Evolutionary conservation across 129 eudicot species (phyloP).

Genomic region (Tanacetum coccineum): DNA sequence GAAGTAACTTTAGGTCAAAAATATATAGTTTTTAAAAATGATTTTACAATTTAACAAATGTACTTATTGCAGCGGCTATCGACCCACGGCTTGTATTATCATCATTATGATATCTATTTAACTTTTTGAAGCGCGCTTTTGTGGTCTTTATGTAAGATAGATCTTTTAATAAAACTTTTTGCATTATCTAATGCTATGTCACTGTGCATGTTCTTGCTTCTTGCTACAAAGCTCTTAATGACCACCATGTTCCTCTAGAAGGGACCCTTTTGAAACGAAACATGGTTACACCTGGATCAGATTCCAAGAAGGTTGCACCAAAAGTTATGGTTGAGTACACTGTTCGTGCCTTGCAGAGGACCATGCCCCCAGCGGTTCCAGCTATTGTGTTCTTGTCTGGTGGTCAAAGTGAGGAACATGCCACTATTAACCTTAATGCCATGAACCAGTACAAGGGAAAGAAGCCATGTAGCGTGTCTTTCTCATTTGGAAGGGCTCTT

Average conservation of each 20-base stretch:
- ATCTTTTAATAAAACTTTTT: not conserved
- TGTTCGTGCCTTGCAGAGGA: constrained; percentile 78
- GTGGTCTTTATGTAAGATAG: not conserved
- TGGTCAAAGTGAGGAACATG: constrained; percentile 95
- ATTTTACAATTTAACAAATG: too few species aligned
- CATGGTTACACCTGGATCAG: constrained; percentile 97
- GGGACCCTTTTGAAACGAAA: constrained; percentile 93
- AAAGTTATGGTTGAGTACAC: constrained; percentile 95
- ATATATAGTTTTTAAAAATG: too few species aligned
- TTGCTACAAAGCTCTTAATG: constrained; percentile 91
- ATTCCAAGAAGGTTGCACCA: constrained; percentile 70
- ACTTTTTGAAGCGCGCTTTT: not conserved
- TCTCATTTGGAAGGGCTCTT: constrained; percentile 91
- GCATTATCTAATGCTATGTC: constrained; percentile 13
- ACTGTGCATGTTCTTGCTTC: constrained; percentile 96
- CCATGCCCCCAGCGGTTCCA: constrained; percentile 91
- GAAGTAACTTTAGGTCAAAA: constrained; percentile 45
- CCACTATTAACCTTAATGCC: constrained; percentile 77
- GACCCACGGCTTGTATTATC: not conserved
- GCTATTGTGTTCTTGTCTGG: constrained; percentile 86
- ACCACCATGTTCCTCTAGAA: constrained; percentile 86
- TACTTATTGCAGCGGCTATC: too few species aligned
- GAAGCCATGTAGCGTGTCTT: constrained; percentile 85
- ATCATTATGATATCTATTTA: not conserved
- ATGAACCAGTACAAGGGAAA: constrained; percentile 81